Evolutionary conservation across 345 rosid species (phyloP), one percentile per base, ranked within the genome.

Genomic region (Linum trigynum): DNA sequence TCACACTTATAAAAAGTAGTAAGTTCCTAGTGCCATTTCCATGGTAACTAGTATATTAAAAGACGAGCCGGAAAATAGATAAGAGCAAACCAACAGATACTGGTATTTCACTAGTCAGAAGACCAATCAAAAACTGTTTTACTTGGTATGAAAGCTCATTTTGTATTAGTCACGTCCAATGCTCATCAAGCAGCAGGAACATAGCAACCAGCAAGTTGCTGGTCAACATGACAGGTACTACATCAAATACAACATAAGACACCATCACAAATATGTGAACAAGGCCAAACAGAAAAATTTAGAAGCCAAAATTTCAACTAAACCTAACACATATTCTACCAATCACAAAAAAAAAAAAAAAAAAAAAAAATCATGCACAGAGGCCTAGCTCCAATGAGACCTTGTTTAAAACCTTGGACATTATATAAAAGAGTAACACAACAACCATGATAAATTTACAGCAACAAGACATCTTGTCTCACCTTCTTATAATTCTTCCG

Each of bases 401-500:
- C 32, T 23, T 23, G 32, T 23, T 23, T 23, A 23, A 23, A 23
- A 23, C 32, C 32, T 23, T 23, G 32, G 32, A 23, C 32, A 23
- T 23, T 23, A 66, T 12, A 45, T 10, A 38, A 42, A 36, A 5
- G 42, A 35, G 39, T 35, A 11, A 2, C 40, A 55, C 16, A 59
- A 61, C 4, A 65, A 40, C 32, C 32, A 15, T 48, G 53, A 48
- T 48, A 10, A 48, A 48, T 48, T 48, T 48, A 5, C 14, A 48
- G 14, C 53, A 15, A 48, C 11, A 12, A 48, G 53, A 48, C 53
- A 7, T 15, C 73, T 73, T 12, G 41, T 50, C 85, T 43, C 55
- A 91, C 99, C 97, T 85, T 85, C 79, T 79, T 83, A 78, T 84
- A 91, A 69, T 81, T 80, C 72, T 77, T 85, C 72, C 69, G 84